Evolutionary conservation across 306 rosid genomes (phyloP), one percentile per base, ranked within the genome.

Genomic region (Boehmeria nivea): DNA sequence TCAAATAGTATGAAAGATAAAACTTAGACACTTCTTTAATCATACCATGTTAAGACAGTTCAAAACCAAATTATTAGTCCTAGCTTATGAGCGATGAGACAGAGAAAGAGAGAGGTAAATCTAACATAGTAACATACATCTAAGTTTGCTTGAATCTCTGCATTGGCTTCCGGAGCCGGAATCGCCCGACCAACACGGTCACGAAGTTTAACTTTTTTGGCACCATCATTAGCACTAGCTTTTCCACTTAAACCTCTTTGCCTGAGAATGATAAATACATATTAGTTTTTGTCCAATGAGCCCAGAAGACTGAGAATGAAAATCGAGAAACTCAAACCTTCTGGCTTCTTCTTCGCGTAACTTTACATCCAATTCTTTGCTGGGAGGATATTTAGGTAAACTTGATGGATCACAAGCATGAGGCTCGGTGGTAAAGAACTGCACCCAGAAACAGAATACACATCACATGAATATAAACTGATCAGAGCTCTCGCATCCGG

Each of bases 81-180:
- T 53, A 16, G 24, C 24, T n/a, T 34, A n/a, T 3, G 59, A 21
- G 33, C 0, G 18, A 15, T 4, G 25, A 53, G 42, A 10, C 9
- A 9, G 54, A 33, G 61, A 36, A 11, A 34, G 22, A 42, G 33
- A 43, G 56, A 34, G 34, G n/a, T 46, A 15, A 52, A 51, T 19
- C 28, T 31, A 31, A 15, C 4, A 28, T 81, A 91, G 53, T 36
- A 69, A n/a, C 94, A 28, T 81, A 91, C 99, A 63, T 91, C 99
- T 67, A 91, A 73, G 82, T 91, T 91, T 61, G 82, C 73, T 81
- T 83, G 96, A 63, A 69, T 71, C 71, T 91, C 99, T 23, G 99
- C 99, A 63, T 91, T 91, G 54, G 99, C 99, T 81, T 87, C 99
- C 10, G 99, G 99, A 60, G 81, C 89, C 0, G 99, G 96, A 71